Base-by-base conservation (phyloP, 176 grass and related monocot species). In the Bromus sterilis region DNA sequence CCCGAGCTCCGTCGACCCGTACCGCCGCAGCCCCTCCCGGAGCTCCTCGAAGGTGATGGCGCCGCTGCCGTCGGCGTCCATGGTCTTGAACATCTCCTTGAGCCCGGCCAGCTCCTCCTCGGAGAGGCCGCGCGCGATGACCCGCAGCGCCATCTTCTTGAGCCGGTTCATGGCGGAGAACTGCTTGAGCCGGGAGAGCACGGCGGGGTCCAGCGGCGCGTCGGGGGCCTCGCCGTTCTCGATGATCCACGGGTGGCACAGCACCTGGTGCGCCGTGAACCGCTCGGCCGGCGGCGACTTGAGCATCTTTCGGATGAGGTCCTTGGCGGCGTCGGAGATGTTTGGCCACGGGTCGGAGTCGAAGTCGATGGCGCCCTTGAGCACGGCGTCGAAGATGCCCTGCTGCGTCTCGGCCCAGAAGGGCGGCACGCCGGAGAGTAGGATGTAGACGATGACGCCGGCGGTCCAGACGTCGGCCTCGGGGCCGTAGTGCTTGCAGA, bases 371-470 rank as follows among this genome's bases (percentile, higher is more conserved):
- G 69, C 18, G 49, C 92, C 86, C 30, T 53, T 84, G 29, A 94
- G 82, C 7, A 94, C 89, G 8, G 92, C 80, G 66, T 91, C 92
- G 76, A 94, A 94, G 69, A 94, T 91, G 37, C 92, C 92, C 82
- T 94, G 89, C 83, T 94, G 86, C 64, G 92, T 94, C 37, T 94
- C 92, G 0, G 89, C 89, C 92, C 92, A 94, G 86, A 94, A 94
- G 3, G 92, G 92, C 7, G 89, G 92, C 35, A 94, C 92, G 0
- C 89, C 92, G 74, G 89, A 87, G 15, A 94, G 75, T 5, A 94
- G 82, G 82, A 94, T 94, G 80, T 94, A 94, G 56, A 94, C 11
- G 74, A 94, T 94, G 9, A 94, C 89, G 9, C 92, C 92, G 4
- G 86, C 92, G 7, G 89, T 94, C 92, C 92, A 94, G 0, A 94